Conservation (phyloP, 1,139 yeast genomes). For the Pichia sp. region DNA sequence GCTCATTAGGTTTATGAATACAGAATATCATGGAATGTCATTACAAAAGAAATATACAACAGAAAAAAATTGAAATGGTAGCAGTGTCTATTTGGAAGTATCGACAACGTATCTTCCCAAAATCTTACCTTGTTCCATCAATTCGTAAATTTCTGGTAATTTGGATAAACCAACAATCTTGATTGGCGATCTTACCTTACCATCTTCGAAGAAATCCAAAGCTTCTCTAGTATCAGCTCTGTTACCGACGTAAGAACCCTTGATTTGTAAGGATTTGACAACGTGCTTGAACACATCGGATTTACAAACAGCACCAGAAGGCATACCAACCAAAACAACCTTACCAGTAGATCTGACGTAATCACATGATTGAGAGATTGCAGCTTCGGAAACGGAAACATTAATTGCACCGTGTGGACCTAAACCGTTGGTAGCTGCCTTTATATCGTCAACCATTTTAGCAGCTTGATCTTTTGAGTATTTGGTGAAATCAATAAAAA, state of each 20-base stretch:
- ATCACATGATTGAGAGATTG: conserved; percentile 59
- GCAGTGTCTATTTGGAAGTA: conserved; percentile 29
- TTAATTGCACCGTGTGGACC: conserved; percentile 75
- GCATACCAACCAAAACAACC: conserved; percentile 74
- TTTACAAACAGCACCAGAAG: conserved; percentile 58
- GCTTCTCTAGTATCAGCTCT: conserved; percentile 77
- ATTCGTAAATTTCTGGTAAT: conserved; percentile 50
- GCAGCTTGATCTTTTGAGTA: conserved; percentile 26
- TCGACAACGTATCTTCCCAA: conserved; percentile 70
- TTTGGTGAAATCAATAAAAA: conserved; percentile 52
- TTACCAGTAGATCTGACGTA: conserved; percentile 72
- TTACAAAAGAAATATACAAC: too few relatives aligned
- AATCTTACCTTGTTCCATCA: conserved; percentile 66
- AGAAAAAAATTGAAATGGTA: background rate
- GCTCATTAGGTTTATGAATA: too few relatives aligned
- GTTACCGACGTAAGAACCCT: conserved; percentile 76
- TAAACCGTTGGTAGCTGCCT: conserved; percentile 52
- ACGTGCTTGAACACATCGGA: conserved; percentile 61
- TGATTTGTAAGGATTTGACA: conserved; percentile 53
- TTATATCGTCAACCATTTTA: conserved; percentile 44
- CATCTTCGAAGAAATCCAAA: conserved; percentile 61
- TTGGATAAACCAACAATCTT: conserved; percentile 57
- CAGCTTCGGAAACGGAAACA: conserved; percentile 70
- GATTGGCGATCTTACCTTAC: conserved; percentile 61
- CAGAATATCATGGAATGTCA: too few relatives aligned